Conservation (phyloP, 2,329 filamentous ascomycete species). For the Davidsoniella eucalypti region DNA sequence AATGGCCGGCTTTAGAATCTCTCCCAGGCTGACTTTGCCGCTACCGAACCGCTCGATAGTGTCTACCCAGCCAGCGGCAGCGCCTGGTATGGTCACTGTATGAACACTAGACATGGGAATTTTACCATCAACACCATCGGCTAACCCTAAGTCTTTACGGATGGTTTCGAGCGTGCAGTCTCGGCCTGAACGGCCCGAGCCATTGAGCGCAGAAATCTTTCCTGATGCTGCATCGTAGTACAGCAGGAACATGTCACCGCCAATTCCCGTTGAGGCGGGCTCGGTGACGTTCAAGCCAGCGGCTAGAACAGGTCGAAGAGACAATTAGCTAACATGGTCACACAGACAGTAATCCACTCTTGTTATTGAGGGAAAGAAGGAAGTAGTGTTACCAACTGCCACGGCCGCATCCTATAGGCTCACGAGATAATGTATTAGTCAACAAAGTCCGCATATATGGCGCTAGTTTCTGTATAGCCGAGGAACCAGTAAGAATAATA, state of each 20-base stretch:
- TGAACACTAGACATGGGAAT: conserved; percentile 68
- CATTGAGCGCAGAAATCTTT: conserved; percentile 75
- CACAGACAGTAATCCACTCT: neutral
- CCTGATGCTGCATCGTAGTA: conserved; percentile 75
- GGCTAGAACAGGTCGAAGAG: conserved; percentile 31
- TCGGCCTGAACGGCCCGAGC: conserved; percentile 67
- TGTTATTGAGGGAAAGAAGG: neutral
- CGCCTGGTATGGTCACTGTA: conserved; percentile 74
- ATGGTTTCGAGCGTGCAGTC: conserved; percentile 54
- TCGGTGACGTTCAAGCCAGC: conserved; percentile 89
- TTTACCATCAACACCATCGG: conserved; percentile 33
- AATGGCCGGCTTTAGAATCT: conserved; percentile 71
- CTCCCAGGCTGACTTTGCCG: conserved; percentile 58
- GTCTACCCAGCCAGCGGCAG: conserved; percentile 86
- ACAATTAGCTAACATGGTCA: neutral
- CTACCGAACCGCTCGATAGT: conserved; percentile 78
- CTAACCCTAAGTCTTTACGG: conserved; percentile 50
- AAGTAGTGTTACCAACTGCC: conserved; percentile 50
- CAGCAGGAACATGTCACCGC: conserved; percentile 92
- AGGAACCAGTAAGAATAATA: neutral
- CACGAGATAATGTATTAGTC: too few relatives aligned
- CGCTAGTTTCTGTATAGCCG: neutral
- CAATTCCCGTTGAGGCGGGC: conserved; percentile 83
- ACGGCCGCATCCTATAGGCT: conserved; percentile 71
- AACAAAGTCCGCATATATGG: too few relatives aligned